Conservation (phyloP, 306 rosid species). For the Trifolium repens region DNA sequence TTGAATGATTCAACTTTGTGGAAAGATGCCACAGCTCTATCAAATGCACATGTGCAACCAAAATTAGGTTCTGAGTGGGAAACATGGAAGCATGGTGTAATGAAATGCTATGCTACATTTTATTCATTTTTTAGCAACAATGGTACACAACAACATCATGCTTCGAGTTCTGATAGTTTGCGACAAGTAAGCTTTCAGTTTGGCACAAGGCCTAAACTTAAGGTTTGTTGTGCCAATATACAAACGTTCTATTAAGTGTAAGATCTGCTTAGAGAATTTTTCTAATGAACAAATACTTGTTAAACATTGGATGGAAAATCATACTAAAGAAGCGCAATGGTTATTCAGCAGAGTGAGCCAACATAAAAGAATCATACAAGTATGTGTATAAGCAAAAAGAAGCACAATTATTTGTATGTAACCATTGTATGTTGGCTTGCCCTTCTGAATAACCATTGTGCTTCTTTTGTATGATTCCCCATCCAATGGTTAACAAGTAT, state of each 20-base stretch:
- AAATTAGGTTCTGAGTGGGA: slow-evolving; percentile 75
- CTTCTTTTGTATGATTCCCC: slow-evolving; percentile 84
- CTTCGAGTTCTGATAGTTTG: slow-evolving; percentile 54
- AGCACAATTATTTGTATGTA: too few species aligned
- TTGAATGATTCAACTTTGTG: slow-evolving; percentile 71
- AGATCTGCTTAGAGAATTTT: too few species aligned
- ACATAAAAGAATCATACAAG: too few species aligned
- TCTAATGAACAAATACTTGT: slow-evolving; percentile 15
- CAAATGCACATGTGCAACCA: slow-evolving; percentile 59
- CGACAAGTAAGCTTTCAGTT: slow-evolving; percentile 59
- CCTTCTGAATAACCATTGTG: slow-evolving; percentile 72
- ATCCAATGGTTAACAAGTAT: slow-evolving; percentile 71
- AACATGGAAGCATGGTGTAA: slow-evolving; percentile 83
- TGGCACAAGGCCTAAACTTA: slow-evolving; percentile 65
- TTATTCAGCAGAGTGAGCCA: slow-evolving; percentile 50
- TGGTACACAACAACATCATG: slow-evolving; percentile 48
- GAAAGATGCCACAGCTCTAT: slow-evolving; percentile 63
- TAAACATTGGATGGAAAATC: slow-evolving; percentile 82
- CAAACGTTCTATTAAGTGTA: too few species aligned
- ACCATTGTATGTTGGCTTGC: too few species aligned
- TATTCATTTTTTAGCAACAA: slow-evolving; percentile 49
- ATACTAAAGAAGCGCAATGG: slow-evolving; percentile 88
- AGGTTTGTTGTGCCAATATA: too few species aligned
- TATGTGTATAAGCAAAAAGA: too few species aligned
- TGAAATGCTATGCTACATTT: slow-evolving; percentile 74